Evolutionary conservation across 2,329 filamentous ascomycete genomes (phyloP).

Genomic region (Calonectria leucothoes): DNA sequence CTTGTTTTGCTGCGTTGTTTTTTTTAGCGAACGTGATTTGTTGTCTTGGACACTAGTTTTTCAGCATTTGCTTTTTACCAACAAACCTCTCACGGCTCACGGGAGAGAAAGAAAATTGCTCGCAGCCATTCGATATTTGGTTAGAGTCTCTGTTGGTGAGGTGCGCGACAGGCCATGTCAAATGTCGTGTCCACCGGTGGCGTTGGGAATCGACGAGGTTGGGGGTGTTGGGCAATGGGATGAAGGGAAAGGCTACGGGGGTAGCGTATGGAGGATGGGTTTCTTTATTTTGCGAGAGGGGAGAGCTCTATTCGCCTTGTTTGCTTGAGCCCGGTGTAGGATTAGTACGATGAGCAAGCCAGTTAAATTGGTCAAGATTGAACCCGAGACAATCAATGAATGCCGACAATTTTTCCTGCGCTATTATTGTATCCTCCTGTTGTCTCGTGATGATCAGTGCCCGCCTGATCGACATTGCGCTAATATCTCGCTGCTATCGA

Average conservation of each 20-base stretch:
- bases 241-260: constrained; percentile 19
- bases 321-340: constrained; percentile 5
- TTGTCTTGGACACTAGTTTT: constrained; percentile 23
- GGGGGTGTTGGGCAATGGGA: constrained; percentile 36
- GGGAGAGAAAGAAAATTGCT: constrained; percentile 25
- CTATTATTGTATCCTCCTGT: not conserved
- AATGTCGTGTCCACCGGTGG: constrained; percentile 25
- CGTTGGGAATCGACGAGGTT: constrained; percentile 33
- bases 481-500: not conserved
- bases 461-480: not conserved
- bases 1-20: constrained; percentile 32
- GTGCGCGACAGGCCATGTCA: constrained; percentile 15
- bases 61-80: constrained; percentile 22
- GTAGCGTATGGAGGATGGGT: constrained; percentile 23
- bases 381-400: constrained; percentile 5
- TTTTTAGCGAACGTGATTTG: constrained; percentile 29
- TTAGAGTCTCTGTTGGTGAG: constrained; percentile 26
- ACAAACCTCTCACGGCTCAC: constrained; percentile 23
- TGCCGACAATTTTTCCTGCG: not conserved
- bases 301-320: not conserved
- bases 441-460: not conserved
- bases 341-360: constrained; percentile 5
- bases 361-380: constrained; percentile 13
- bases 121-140: constrained; percentile 23
- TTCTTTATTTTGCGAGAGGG: constrained; percentile 17